Base-by-base conservation (phyloP, 2,329 filamentous ascomycete genomes). In the Amauroascus verrucosus region DNA sequence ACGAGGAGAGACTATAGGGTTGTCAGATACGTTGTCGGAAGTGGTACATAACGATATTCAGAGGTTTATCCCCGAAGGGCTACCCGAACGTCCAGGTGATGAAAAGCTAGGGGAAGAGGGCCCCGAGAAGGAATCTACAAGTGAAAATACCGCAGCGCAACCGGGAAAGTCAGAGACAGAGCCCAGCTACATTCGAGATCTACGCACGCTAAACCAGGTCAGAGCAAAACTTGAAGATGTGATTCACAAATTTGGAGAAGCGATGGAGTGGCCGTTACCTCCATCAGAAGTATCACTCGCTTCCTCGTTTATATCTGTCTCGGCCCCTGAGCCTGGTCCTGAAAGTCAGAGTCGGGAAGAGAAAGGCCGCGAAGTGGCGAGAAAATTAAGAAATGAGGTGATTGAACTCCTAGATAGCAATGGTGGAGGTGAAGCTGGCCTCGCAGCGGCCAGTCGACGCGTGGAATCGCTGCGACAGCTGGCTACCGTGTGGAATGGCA, bases 221-320 rank as follows among this genome's bases (percentile, higher is more conserved):
- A 86, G 90, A 48, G 73, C 81, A 1, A 85, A 89, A n/a, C 78
- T 98, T 14, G 90, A 97, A 59, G 79, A 83, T 1, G 90, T 97
- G 22, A 89, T 97, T 63, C 86, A 87, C 67, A 85, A 84, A 0
- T 98, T 98, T 67, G 91, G 90, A 38, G 85, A 94, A 62, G 91
- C 93, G 30, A 95, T 97, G 87, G 85, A 94, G 61, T 97, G 95
- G 78, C 85, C 88, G 0, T 82, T 96, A 48, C 88, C 91, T 0
- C 90, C 91, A 0, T 94, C 87, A 0, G 89, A 95, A 65, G 72
- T 90, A 11, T 91, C 86, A 0, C 80, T 94, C 54, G 81, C 84
- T 44, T 91, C 88, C 0, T 89, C 86, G 0, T 89, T 96, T 63
- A 82, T 96, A 45, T 94, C 88, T 5, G 88, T 96, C 11, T 95